Base-by-base conservation (phyloP, 352 stramenopile species). In the Globisporangium nunn region DNA sequence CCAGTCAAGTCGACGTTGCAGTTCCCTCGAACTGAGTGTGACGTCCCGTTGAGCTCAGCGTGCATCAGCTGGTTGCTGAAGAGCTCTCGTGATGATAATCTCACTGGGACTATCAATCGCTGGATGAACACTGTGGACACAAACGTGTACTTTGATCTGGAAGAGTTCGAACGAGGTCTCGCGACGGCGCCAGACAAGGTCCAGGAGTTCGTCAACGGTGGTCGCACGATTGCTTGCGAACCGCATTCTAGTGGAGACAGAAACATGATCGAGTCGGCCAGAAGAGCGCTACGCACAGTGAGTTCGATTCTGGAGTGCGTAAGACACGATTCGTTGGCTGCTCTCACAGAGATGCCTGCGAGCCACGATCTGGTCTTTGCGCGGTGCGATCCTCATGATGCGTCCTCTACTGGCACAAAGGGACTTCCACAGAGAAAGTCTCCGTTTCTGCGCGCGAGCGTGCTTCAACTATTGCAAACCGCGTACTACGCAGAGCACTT, bases 391-490 rank as follows among this genome's bases (percentile, higher is more conserved):
- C 45, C 4, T n/a, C 10, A 33, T 31, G 30, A 33, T 4, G 23
- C 41, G 41, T 11, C 41, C 4, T 18, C 41, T 45, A 12, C 11
- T n/a, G 40, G 12, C 40, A 46, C 17, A 23, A 23, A 23, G 40
- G 15, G 3, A 18, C 18, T 11, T 12, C 31, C 48, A 18, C 2
- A 30, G 10, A 8, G 31, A 43, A 45, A 53, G 33, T 41, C 10
- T 28, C 28, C 49, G 5, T 79, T 71, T 52, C 64, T 63, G 50
- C 71, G 68, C 17, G 71, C 68, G 28, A 71, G 66, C 2, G 63
- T 79, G 43, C 62, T 79, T 2, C 68, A 79, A 58, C 55, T 79
- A 7, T 55, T 79, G 18, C 71, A 79, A 18, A 79, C 68, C 28
- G 15, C 58, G 4, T 71, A 79, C 30, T 77, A 75, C 39, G 50